Evolutionary conservation across 2,329 filamentous ascomycete species (phyloP), one percentile per base, ranked within the genome.

Genomic region (Epichloe aotearoae): DNA sequence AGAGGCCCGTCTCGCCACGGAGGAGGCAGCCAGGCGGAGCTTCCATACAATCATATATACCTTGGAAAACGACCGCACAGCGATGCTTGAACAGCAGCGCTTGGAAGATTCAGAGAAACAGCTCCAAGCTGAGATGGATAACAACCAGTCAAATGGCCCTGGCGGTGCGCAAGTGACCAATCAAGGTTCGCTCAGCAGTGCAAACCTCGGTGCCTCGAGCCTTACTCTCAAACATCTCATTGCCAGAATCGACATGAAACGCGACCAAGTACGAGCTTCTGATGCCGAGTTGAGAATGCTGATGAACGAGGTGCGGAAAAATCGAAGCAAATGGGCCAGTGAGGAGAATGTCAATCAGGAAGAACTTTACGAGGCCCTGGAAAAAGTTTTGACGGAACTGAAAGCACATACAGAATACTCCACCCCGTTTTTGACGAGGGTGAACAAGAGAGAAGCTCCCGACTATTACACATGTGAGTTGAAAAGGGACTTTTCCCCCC

Each of bases 381-480:
- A 98, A 66, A 97, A 97, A 71, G 93, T 98, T 49, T 75, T 98
- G 61, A 95, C 90, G 62, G 91, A 97, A 66, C 80, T 98, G 51
- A 97, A 97, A 68, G 93, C 93, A 37, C 90, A 94, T 72, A 95
- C 89, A 2, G 93, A 98, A 66, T 94, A 96, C 67, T 96, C 93
- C 1, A 88, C 88, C n/a, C 89, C 93, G 2, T 98, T 98, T 60
- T 69, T 98, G 51, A 88, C 89, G 50, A 81, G 88, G 58, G 93
- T 98, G 48, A 97, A 95, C 71, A 98, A 98, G 71, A 82, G 93
- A 60, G 93, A 98, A 66, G 93, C 89, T 12, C 93, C 91, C 20
- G 90, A 97, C 68, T 98, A 98, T 68, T 89, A 94, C 66, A 84
- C 80, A 58, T 80, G 93, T 85, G 81, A 83, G 82, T 69, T 36